These are phyloP conservation scores for Capronia coronata DNA, from an alignment of 2,329 filamentous ascomycete species.

Conservation along the genomic window DNA sequence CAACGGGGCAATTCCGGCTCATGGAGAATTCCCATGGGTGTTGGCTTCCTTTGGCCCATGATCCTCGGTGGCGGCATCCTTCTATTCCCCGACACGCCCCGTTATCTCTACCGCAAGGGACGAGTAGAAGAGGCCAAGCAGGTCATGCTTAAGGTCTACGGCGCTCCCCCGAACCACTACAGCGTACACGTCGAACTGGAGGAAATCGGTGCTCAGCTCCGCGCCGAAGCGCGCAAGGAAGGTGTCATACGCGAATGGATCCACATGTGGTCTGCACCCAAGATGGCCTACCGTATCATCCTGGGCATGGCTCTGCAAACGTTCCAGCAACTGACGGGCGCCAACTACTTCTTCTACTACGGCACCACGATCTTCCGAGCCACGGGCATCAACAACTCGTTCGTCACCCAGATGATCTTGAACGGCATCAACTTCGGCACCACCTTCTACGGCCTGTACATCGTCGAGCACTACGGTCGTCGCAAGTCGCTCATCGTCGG, in stretches of 20 bases:
- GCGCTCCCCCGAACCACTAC: conserved; percentile 50
- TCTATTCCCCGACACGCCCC: conserved; percentile 52
- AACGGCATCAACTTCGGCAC: conserved; percentile 81
- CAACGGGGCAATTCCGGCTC: conserved; percentile 30
- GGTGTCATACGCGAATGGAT: conserved; percentile 38
- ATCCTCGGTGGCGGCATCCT: conserved; percentile 50
- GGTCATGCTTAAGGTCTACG: conserved; percentile 51
- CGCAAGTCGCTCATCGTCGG: conserved; percentile 72
- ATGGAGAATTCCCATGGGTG: conserved; percentile 48
- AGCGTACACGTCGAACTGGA: conserved; percentile 50
- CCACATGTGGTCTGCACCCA: conserved; percentile 43
- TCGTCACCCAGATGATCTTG: conserved; percentile 77
- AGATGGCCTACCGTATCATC: conserved; percentile 43
- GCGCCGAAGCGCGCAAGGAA: conserved; percentile 46
- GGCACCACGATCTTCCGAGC: conserved; percentile 53
- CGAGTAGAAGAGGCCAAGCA: conserved; percentile 46
- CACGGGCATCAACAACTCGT: conserved; percentile 65
- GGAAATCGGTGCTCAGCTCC: conserved; percentile 53
- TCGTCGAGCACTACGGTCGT: conserved; percentile 74
- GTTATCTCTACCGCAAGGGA: conserved; percentile 53
- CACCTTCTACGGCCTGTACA: conserved; percentile 81
- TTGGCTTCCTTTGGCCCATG: conserved; percentile 51
- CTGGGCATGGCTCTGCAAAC: conserved; percentile 44
- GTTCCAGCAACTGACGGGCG: conserved; percentile 45
- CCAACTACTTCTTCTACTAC: conserved; percentile 49